Base-by-base conservation (phyloP, 202 grass and related monocot species). In the Setaria viridis region DNA sequence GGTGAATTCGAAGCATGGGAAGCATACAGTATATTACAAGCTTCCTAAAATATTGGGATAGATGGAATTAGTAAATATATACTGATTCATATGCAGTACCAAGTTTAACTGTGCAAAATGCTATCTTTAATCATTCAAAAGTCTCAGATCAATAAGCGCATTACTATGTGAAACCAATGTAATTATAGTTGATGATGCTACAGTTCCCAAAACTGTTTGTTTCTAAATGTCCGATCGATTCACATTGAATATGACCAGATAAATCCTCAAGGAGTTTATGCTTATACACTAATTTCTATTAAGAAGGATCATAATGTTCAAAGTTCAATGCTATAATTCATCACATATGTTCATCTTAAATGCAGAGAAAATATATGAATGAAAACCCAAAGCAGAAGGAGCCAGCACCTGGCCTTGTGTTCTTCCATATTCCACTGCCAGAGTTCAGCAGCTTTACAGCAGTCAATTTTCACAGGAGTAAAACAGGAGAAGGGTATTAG, bases 351-450 rank as follows among this genome's bases (percentile, higher is more conserved):
- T 35, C 9, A 42, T 47, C 32, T 50, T 30, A 80, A 62, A 62
- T 85, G 82, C 90, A 99, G 96, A 85, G 17, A 85, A 89, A 75
- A 32, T 95, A 95, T 50, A 91, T 51, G 48, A 81, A 57, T 86
- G 63, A 82, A 77, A 65, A 79, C 57, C 76, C 88, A 0, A 89
- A 72, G 25, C 96, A 94, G 82, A 91, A 99, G 80, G 86, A 91
- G 21, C 81, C 88, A 15, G 96, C 96, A 55, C 93, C 96, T 13
- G 89, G 88, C 29, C 84, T 99, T 51, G 93, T 72, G 16, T 99
- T 94, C 82, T 99, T 99, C 90, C 96, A 99, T 82, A 99, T 99
- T 76, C 96, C 96, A 16, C 75, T 99, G 41, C 96, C 93, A 3
- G 96, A 99, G 81, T 99, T 92, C 71, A 82, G 62, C 41, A 92